These are phyloP conservation scores for Dendrobium nobile DNA, from an alignment of 106 monocot species.

Conservation along the genomic window DNA sequence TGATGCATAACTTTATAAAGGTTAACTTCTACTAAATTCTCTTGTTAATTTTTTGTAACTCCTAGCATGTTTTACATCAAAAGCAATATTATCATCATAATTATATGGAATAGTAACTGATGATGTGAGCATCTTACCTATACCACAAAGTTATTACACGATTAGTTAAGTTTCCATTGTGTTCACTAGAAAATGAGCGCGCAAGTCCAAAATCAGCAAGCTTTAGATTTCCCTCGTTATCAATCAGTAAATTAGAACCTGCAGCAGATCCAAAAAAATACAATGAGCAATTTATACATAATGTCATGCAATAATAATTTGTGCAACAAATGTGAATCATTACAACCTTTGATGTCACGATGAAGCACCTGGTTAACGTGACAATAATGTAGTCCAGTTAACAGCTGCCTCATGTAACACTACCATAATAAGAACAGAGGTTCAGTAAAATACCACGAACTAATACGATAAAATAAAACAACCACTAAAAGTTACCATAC, in stretches of 20 bases:
- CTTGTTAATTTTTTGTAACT: no score
- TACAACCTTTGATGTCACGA: slow-evolving; percentile 92
- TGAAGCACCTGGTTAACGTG: slow-evolving; percentile 98
- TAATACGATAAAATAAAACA: not conserved
- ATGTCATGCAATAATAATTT: slow-evolving; percentile 3
- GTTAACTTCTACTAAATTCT: no score
- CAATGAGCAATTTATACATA: not conserved
- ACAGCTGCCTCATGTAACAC: slow-evolving; percentile 97
- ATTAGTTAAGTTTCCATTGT: slow-evolving; percentile 89
- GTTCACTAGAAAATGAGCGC: slow-evolving; percentile 82
- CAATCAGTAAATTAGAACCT: slow-evolving; percentile 95
- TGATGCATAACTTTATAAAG: no score
- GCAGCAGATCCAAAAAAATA: slow-evolving; percentile 5
- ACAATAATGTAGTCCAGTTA: slow-evolving; percentile 96
- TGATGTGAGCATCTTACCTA: slow-evolving; percentile 40
- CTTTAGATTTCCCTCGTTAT: slow-evolving; percentile 95
- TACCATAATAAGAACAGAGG: slow-evolving; percentile 12
- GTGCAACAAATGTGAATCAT: not conserved
- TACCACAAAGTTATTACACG: slow-evolving; percentile 99
- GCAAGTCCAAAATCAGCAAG: slow-evolving; percentile 99
- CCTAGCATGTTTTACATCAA: no score
- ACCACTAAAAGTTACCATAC: slow-evolving; percentile 21
- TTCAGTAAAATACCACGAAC: not conserved
- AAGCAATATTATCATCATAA: not conserved
- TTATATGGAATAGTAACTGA: not conserved